Evolutionary conservation across 2,329 filamentous ascomycete genomes (phyloP), one percentile per base, ranked within the genome.

Genomic region (Myrmaecium sp.): DNA sequence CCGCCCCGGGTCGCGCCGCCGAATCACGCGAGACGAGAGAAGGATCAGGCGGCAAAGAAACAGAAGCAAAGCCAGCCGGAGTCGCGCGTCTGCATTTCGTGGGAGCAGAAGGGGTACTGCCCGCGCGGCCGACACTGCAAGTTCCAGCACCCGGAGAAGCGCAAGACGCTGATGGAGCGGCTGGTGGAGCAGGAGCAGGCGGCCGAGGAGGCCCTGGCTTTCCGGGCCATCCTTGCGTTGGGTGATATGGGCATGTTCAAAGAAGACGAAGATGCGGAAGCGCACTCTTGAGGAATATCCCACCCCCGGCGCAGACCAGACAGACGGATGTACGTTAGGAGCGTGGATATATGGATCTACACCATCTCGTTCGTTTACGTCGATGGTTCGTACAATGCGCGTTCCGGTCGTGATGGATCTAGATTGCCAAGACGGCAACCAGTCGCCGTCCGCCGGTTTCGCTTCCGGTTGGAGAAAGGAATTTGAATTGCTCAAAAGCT

Each of bases 211-310:
- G 39, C 44, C 24, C 27, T 57, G 29, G 53, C 54, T 10, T 36
- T 62, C 23, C 44, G 52, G 27, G 55, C 56, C 4, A 59, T 62
- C 36, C 60, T 58, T 37, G 51, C 52, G 35, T 41, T 62, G 6
- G 58, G 58, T 3, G 45, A 47, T 20, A 36, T 48, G 17, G 54
- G 55, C 12, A 14, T 31, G 20, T 15, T 31, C 6, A n/a, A 6
- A 9, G 8, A 21, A 15, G 21, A 27, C 14, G 7, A 8, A 14
- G n/a, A n/a, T n/a, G n/a, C n/a, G n/a, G n/a, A n/a, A n/a, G n/a
- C n/a, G n/a, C n/a, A n/a, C n/a, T n/a, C n/a, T n/a, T n/a, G n/a
- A n/a, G n/a, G n/a, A n/a, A n/a, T n/a, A n/a, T n/a, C n/a, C n/a
- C n/a, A n/a, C n/a, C n/a, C n/a, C n/a, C n/a, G n/a, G n/a, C n/a